Evolutionary conservation across 495 filamentous ascomycete genomes (phyloP), one percentile per base, ranked within the genome.

Genomic region (Lineolata rhizophorae): DNA sequence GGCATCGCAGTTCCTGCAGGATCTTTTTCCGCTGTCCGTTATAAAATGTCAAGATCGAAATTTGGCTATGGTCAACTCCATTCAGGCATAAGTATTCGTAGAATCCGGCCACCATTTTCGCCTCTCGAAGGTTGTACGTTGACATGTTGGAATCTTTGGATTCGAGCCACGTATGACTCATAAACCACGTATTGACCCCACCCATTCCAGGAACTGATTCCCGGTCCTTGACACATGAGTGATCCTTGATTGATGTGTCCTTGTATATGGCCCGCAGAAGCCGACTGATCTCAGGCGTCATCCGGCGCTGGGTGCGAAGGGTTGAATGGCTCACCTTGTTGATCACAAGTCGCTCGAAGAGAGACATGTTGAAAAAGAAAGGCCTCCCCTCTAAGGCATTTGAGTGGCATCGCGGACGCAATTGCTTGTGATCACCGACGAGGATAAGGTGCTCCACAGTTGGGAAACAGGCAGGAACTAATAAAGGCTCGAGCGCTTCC

Each of bases 41-140:
- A 55, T 97, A 94, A 45, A 90, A 57, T 0, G 83, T 94, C 26
- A 97, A 51, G 14, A 97, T 54, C 0, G 84, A 93, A 38, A 97
- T 87, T 5, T 75, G 53, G 0, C 46, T 40, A 0, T 60, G 36
- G 1, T 50, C 30, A 2, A 70, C 53, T 0, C 72, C 75, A 37
- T 83, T 91, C 18, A 62, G 44, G 0, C 72, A 43, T 0, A 97
- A 65, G 41, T 93, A 77, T 15, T 65, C 50, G 32, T 70, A 72
- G 40, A 94, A 76, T 2, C 54, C 53, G 1, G 67, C 63, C 30
- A 93, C 54, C 78, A 94, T 85, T 0, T 71, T 51, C 0, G 80
- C 78, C 42, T 94, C 84, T 6, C 61, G 47, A 1, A 61, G 46
- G 46, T 97, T 94, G 42, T 61, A 62, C 20, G 70, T 70, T 12